Evolutionary conservation across 2,329 filamentous ascomycete species (phyloP).

Genomic region (Arthrobotrys conoides): DNA sequence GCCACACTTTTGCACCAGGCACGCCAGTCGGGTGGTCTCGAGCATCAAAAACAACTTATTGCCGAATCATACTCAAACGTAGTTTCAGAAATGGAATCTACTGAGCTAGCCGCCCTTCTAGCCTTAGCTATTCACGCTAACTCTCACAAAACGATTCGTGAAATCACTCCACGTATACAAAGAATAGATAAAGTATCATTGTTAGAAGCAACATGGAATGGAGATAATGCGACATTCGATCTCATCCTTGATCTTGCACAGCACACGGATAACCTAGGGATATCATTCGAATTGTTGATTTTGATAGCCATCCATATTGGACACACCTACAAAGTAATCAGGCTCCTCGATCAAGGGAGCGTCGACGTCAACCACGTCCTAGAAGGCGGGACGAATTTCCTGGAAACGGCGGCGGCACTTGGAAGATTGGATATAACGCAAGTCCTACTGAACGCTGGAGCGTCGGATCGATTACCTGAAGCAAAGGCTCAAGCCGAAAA

Average conservation of each 20-base stretch:
- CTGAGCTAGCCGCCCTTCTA: neutral
- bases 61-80: neutral
- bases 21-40: neutral
- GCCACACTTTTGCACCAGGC: neutral
- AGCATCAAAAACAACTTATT: no score
- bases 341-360: neutral
- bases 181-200: neutral
- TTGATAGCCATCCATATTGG: constrained; percentile 26
- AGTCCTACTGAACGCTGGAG: constrained; percentile 25
- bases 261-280: neutral
- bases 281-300: neutral
- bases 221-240: constrained; percentile 25
- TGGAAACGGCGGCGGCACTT: constrained; percentile 29
- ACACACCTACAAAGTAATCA: constrained; percentile 28
- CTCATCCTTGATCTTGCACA: constrained; percentile 12
- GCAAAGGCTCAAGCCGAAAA: constrained; percentile 15
- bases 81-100: neutral
- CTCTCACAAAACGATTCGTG: neutral
- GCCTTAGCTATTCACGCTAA: constrained; percentile 20
- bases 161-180: neutral
- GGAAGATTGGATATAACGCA: constrained; percentile 27
- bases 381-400: constrained; percentile 14
- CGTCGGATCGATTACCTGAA: constrained; percentile 8
- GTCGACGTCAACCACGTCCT: constrained; percentile 21
- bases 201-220: constrained; percentile 31